Base-by-base conservation (phyloP, 768 basidiomycete species). In the Tulasnella sp. region DNA sequence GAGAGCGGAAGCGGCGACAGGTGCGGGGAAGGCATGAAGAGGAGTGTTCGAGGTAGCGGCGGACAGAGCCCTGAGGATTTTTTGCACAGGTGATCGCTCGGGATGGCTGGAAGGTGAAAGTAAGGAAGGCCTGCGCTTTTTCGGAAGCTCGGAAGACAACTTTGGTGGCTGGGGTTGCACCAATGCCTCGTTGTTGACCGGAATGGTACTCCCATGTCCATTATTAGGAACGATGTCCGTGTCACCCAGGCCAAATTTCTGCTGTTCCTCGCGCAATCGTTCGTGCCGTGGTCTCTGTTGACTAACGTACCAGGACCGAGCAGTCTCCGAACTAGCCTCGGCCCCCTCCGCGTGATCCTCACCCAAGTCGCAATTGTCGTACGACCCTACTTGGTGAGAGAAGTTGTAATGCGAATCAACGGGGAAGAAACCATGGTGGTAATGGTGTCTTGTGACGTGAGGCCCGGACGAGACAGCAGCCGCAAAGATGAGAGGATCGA, bases 381-480 rank as follows among this genome's bases (percentile, higher is more conserved):
- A 80, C 62, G 76, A 80, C 36, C 77, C 72, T 79, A 77, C 79
- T 64, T 81, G 78, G 71, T 74, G 77, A 11, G 74, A 68, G 8
- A 74, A 76, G 63, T 81, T 77, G 11, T 74, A 71, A 56, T 72
- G 72, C 29, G 74, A 77, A 39, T 77, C 70, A 65, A 73, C 73
- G 27, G 78, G 74, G 63, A 81, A 81, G 68, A 83, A 80, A 63
- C 84, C 83, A 67, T 93, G 90, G 48, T 82, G 77, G 65, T 85
- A 87, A 67, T 93, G 90, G 64, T 91, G 87, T 42, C 86, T 77
- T 36, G 90, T 91, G 55, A 85, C 75, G 60, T 86, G 78, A 8
- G 85, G 83, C 3, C 81, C 82, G 0, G 84, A 82, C 0, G 84
- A 81, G 8, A 77, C 75, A 5, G 81, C 86, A 0, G 84, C 83